phyloP scores from a whole-genome alignment of 2,329 filamentous ascomycete species.

The Huntiella savannae region DNA sequence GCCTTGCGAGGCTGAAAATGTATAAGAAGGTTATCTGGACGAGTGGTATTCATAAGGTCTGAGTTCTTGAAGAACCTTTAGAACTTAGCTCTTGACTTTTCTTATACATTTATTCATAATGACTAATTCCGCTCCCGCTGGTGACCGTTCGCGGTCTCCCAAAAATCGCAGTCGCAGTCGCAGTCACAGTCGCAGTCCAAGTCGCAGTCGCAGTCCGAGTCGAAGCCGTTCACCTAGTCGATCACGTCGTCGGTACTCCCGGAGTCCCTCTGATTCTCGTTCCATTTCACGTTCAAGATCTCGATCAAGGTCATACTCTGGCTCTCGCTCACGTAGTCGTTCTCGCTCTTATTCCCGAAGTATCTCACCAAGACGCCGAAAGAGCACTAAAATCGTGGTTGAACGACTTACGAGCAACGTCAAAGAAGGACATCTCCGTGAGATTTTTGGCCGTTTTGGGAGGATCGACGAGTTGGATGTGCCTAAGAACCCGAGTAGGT shows the following conservation, averaged over 20 bases:
- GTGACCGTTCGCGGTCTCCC: neutral
- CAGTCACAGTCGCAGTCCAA: neutral
- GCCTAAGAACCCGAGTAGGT: slow-evolving; percentile 71
- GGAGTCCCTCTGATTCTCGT: slow-evolving; percentile 3
- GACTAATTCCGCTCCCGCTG: too few relatives aligned
- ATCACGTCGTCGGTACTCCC: neutral
- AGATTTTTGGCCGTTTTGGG: slow-evolving; percentile 85
- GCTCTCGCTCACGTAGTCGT: neutral
- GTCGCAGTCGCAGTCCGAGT: neutral
- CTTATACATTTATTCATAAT: too few relatives aligned
- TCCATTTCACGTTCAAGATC: slow-evolving; percentile 14
- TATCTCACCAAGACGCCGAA: slow-evolving; percentile 15
- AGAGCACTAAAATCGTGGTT: slow-evolving; percentile 55
- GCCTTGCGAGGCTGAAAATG: too few relatives aligned
- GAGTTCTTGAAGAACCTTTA: too few relatives aligned
- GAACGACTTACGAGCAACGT: slow-evolving; percentile 94
- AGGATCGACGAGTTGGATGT: slow-evolving; percentile 73
- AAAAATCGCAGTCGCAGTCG: neutral
- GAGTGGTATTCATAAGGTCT: too few relatives aligned
- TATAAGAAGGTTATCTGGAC: too few relatives aligned
- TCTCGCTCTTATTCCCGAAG: slow-evolving; percentile 14
- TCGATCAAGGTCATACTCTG: slow-evolving; percentile 13
- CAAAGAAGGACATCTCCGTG: slow-evolving; percentile 66
- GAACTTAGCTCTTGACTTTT: too few relatives aligned
- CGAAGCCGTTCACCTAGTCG: neutral